Conservation (phyloP, 768 basidiomycete genomes). For the Lactifluus volemus region DNA sequence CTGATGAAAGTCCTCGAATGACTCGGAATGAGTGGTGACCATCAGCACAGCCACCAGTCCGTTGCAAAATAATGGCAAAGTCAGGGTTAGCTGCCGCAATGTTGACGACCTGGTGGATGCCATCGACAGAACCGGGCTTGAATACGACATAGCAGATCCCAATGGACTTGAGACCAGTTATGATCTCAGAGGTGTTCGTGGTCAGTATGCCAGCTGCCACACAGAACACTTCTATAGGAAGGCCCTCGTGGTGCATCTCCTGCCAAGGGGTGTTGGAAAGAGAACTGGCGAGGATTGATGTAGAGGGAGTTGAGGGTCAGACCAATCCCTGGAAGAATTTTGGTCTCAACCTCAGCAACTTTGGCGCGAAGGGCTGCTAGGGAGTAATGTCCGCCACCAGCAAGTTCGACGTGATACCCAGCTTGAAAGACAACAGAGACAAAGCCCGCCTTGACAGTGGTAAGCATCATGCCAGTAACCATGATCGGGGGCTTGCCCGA, state of each 20-base stretch:
- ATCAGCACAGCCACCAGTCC: conserved; percentile 24
- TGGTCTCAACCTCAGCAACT: conserved; percentile 83
- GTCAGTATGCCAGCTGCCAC: no score
- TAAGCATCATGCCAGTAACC: no score
- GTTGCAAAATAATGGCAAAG: no score
- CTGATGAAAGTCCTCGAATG: conserved; percentile 59
- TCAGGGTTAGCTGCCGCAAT: conserved; percentile 58
- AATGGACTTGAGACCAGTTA: no score
- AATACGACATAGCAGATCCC: conserved; percentile 76
- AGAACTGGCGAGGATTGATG: conserved; percentile 96
- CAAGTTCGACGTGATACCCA: conserved; percentile 94
- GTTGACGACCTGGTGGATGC: conserved; percentile 93
- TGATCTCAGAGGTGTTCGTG: no score
- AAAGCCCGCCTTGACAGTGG: no score
- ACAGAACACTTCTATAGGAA: conserved; percentile 90
- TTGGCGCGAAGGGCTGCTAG: conserved; percentile 80
- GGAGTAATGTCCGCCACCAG: conserved; percentile 37
- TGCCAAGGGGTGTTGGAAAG: conserved; percentile 98
- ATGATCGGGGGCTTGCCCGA: conserved; percentile 64
- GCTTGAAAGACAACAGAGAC: conserved; percentile 89
- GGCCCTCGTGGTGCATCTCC: conserved; percentile 90
- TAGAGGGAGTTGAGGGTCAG: conserved; percentile 34
- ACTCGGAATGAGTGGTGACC: conserved; percentile 98
- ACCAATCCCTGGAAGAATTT: conserved; percentile 82
- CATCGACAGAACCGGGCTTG: conserved; percentile 98